Evolutionary conservation across 805 yeast species (phyloP).

Genomic region (Kuraishia capsulata): DNA sequence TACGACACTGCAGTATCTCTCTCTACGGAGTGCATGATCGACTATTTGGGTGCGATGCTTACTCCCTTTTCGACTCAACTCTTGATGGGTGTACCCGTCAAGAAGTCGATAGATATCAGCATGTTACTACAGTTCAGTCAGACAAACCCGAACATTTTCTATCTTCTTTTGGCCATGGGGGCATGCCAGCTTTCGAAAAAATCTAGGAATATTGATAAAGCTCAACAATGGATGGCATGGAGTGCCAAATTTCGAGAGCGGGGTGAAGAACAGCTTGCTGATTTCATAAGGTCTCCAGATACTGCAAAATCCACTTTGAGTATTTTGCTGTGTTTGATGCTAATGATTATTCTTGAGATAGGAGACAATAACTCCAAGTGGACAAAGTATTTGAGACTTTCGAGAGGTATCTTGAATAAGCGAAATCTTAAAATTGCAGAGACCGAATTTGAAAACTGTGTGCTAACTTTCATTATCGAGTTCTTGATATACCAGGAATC

Average conservation of each 20-base stretch:
- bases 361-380: slow-evolving; percentile 7
- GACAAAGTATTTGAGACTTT: slow-evolving; percentile 4
- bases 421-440: slow-evolving; percentile 7
- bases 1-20: neutral
- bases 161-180: slow-evolving; percentile 6
- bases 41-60: neutral
- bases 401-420: slow-evolving; percentile 2
- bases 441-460: slow-evolving; percentile 1
- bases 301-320: slow-evolving; percentile 3
- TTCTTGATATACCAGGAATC: slow-evolving; percentile 7
- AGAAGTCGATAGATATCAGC: slow-evolving; percentile 3
- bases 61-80: slow-evolving; percentile 1
- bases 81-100: slow-evolving; percentile 3
- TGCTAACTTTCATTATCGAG: slow-evolving; percentile 5
- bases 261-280: neutral
- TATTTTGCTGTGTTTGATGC: slow-evolving; percentile 3
- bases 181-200: slow-evolving; percentile 4
- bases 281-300: neutral
- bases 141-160: no score
- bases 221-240: slow-evolving; percentile 2
- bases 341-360: slow-evolving; percentile 6
- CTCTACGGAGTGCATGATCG: neutral
- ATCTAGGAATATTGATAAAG: no score
- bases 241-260: neutral
- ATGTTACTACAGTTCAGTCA: neutral